phyloP scores from a whole-genome alignment of 768 basidiomycete genomes.

The Peribolospora kevripleyi region DNA sequence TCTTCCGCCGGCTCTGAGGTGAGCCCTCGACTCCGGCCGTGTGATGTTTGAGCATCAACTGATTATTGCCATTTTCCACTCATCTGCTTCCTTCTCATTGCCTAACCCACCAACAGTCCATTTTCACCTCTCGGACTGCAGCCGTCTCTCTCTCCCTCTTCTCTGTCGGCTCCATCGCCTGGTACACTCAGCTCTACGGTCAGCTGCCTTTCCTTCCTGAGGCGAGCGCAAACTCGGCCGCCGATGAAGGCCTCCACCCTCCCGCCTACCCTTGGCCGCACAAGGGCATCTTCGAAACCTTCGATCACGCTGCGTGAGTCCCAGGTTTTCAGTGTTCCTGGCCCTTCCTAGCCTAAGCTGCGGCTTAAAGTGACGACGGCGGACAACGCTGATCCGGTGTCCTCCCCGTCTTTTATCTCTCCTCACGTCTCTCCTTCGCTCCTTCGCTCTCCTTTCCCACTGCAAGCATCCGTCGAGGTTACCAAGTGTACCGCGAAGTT shows the following conservation, averaged over 20 bases:
- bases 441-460: not conserved
- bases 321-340: not conserved
- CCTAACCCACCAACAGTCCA: no score
- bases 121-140: constrained; percentile 16
- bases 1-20: no score
- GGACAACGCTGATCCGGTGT: not conserved
- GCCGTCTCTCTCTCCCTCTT: constrained; percentile 50
- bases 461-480: constrained; percentile 71
- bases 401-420: no score
- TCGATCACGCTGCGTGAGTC: constrained; percentile 81
- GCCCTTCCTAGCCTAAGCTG: no score
- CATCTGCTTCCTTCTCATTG: no score
- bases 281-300: constrained; percentile 63
- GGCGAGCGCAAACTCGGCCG: constrained; percentile 74
- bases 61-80: no score
- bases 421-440: not conserved
- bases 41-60: no score
- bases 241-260: constrained; percentile 85
- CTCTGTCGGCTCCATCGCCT: constrained; percentile 71
- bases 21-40: no score
- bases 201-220: constrained; percentile 67
- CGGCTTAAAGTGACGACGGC: not conserved
- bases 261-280: constrained; percentile 73
- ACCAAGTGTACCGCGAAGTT: constrained; percentile 95
- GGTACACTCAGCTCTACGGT: constrained; percentile 91